Evolutionary conservation across 2,329 filamentous ascomycete genomes (phyloP), one percentile per base, ranked within the genome.

Genomic region (Stemphylium vesicarium): DNA sequence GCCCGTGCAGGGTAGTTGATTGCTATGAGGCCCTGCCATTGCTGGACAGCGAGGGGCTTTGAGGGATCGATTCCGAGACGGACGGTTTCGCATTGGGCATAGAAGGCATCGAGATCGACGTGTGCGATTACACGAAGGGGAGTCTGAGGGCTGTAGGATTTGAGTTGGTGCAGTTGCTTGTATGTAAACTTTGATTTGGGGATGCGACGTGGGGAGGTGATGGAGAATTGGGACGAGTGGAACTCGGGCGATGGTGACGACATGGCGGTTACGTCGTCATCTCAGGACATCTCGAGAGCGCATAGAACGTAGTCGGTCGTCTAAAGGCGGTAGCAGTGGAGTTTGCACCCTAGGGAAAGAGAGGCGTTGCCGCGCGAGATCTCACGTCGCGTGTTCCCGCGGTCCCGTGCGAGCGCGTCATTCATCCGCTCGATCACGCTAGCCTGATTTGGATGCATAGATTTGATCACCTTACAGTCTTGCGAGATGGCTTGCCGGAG

Each of bases 21-120:
- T 3, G 95, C 95, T 71, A 99, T 99, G 20, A 99, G 82, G 8
- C 90, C 92, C 75, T 96, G 90, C 90, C 90, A 98, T 81, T 98
- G 94, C 72, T 96, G 93, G 16, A 99, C 95, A 0, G 92, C 95
- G 20, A 99, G 84, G 9, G 95, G 95, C 62, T 87, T 84, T 53
- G 92, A 85, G 57, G 91, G 87, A 12, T 88, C 80, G 10, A 90
- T 80, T 11, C 87, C 88, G 39, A 98, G 82, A 7, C 95, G 87
- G 9, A 96, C 87, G 84, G 93, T 96, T 78, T 99, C 95, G 72
- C 92, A 97, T 80, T 99, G 95, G 3, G 80, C 81, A 75, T 99
- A 99, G 77, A 99, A 99, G 35, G 94, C 94, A 84, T 99, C 95
- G 56, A 99, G 87, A 70, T 99, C 95, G 60, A 98, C 87, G 74